Conservation (phyloP, 2,329 filamentous ascomycete genomes). For the Aspergillus floridensis region DNA sequence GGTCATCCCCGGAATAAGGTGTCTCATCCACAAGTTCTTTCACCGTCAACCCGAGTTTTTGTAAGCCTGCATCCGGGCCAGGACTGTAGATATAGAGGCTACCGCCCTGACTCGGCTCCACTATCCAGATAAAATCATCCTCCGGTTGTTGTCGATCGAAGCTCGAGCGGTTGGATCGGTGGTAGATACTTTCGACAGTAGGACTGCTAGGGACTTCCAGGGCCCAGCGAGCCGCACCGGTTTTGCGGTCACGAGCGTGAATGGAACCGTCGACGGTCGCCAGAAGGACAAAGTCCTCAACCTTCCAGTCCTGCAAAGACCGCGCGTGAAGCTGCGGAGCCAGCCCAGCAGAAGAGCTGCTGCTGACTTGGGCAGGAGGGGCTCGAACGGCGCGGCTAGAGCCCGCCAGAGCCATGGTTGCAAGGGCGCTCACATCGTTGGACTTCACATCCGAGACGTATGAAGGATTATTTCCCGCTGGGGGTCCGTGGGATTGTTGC, state of each 20-base stretch:
- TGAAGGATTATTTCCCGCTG: conserved; percentile 20
- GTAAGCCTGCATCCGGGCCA: conserved; percentile 49
- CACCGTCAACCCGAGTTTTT: conserved; percentile 50
- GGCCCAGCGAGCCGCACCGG: conserved; percentile 80
- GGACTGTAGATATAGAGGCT: conserved; percentile 83
- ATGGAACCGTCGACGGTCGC: conserved; percentile 98
- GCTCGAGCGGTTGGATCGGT: conserved; percentile 65
- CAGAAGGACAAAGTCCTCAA: conserved; percentile 99
- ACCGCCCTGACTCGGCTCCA: conserved; percentile 86
- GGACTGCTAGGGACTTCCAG: conserved; percentile 73
- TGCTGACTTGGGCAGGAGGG: conserved; percentile 73
- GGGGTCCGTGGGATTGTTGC: conserved; percentile 22
- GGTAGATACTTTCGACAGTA: conserved; percentile 86
- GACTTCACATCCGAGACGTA: conserved; percentile 37
- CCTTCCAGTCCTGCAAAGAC: conserved; percentile 98
- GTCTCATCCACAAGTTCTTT: conserved; percentile 84
- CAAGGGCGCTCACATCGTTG: conserved; percentile 86
- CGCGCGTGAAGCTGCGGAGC: conserved; percentile 89
- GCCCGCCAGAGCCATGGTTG: conserved; percentile 92
- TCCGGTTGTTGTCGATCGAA: conserved; percentile 59
- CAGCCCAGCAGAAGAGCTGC: conserved; percentile 62
- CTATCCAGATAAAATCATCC: conserved; percentile 90
- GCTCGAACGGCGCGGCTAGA: conserved; percentile 80
- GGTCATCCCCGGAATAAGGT: conserved; percentile 71
- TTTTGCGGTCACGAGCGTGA: conserved; percentile 84